Evolutionary conservation across 352 stramenopile species (phyloP).

Genomic region (Pythium dissotocum): DNA sequence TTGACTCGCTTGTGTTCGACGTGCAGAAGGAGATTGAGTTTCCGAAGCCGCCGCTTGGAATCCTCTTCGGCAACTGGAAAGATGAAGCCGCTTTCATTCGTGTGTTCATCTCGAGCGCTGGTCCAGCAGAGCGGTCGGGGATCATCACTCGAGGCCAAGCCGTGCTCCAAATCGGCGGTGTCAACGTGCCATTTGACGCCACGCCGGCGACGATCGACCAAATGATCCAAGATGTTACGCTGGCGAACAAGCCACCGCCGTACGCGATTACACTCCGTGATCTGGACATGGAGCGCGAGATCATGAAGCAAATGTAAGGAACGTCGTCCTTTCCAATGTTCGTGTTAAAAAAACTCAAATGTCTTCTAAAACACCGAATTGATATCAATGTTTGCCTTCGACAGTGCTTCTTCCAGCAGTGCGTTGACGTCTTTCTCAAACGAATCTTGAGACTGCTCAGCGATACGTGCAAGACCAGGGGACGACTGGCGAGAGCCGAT

Average conservation of each 20-base stretch:
- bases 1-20: conserved; percentile 22
- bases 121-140: conserved; percentile 67
- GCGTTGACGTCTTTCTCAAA: conserved; percentile 48
- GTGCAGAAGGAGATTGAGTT: conserved; percentile 61
- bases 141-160: conserved; percentile 63
- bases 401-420: conserved; percentile 49
- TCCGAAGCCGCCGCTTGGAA: conserved; percentile 61
- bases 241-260: conserved; percentile 15
- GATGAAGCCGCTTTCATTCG: conserved; percentile 78
- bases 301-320: conserved; percentile 46
- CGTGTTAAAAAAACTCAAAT: neutral
- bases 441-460: conserved; percentile 23
- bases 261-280: conserved; percentile 78
- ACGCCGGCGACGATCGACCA: conserved; percentile 60
- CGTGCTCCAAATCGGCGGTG: conserved; percentile 75
- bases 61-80: conserved; percentile 83
- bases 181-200: conserved; percentile 55
- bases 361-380: conserved; percentile 23
- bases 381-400: conserved; percentile 52
- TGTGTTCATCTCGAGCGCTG: conserved; percentile 77
- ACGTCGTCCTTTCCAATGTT: too few species aligned
- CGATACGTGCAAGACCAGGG: conserved; percentile 13
- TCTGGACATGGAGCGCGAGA: conserved; percentile 74
- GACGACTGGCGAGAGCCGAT: conserved; percentile 4
- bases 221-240: conserved; percentile 60